Conservation (phyloP, 2,329 filamentous ascomycete species). For the Penicillium sp. region DNA sequence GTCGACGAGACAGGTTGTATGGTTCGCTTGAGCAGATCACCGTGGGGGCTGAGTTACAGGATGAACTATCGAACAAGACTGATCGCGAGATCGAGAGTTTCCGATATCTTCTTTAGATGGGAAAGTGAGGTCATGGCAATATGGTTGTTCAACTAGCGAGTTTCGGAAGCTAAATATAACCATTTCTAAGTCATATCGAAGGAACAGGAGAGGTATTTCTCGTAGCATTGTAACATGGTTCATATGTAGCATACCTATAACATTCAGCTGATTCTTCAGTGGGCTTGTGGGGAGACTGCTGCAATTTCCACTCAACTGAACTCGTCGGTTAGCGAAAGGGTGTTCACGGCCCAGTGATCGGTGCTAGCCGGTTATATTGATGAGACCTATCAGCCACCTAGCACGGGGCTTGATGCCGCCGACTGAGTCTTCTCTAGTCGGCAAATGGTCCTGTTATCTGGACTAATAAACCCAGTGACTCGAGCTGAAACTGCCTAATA, state of each 20-base stretch:
- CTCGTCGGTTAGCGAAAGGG: background rate
- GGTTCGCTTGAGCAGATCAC: slow-evolving; percentile 13
- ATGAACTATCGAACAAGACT: slow-evolving; percentile 21
- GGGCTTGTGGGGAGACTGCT: background rate
- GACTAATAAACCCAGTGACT: slow-evolving; percentile 62
- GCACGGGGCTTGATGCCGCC: background rate
- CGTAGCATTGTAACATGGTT: background rate
- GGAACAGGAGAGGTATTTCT: too few species aligned
- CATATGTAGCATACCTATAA: background rate
- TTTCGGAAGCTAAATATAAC: background rate
- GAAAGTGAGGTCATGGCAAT: too few species aligned
- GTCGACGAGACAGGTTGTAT: slow-evolving; percentile 13
- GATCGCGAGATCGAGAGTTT: slow-evolving; percentile 21
- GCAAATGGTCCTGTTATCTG: slow-evolving; percentile 34
- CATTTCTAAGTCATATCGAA: background rate
- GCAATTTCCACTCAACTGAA: background rate
- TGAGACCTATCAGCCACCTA: slow-evolving; percentile 2
- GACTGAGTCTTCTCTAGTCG: background rate
- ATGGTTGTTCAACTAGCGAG: background rate
- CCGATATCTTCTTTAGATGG: slow-evolving; percentile 14
- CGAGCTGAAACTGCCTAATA: slow-evolving; percentile 67
- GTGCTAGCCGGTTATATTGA: background rate
- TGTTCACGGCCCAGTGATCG: too few species aligned
- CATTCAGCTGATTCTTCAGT: background rate
- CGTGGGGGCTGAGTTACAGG: slow-evolving; percentile 15